Base-by-base conservation (phyloP, 2,329 filamentous ascomycete genomes). In the Aspergillus puulaauensis region DNA sequence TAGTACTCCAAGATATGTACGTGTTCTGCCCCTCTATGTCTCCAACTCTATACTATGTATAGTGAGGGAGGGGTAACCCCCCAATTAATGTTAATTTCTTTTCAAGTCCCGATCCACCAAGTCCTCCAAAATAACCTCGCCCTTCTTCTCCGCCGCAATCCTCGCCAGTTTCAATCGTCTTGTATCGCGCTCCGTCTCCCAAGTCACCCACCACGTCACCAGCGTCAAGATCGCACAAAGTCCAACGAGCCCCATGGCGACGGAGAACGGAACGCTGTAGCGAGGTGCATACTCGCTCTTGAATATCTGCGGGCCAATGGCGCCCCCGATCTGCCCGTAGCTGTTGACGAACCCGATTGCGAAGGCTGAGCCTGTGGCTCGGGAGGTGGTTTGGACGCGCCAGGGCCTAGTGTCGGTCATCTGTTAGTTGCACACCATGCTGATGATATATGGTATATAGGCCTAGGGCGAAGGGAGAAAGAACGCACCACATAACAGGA, bases 341-440 rank as follows among this genome's bases (percentile, higher is more conserved):
- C 75, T 79, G 60, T 81, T 81, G 51, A 80, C 78, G 53, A 82
- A 82, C 1, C 75, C 79, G 54, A 82, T 80, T 2, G 77, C 74
- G 63, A 82, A 82, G 1, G 80, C 80, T 0, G 80, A 80, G 0
- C 79, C 80, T 0, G 80, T 82, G 1, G 80, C 76, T 3, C 77
- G 62, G 45, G 69, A 72, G 0, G 75, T 81, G 2, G 78, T 80
- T 66, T 80, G 79, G 0, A 80, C 78, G 4, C 80, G 75, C 80
- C 80, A 82, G 11, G 80, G 79, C 52, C 52, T 45, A 9, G 9
- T 31, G 9, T 31, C 4, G 27, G 4, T 31, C 6, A 31, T 9
- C 9, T 31, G 27, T 31, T 11, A 31, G 27, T 3, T 31, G 9
- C 4, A 9, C 8, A 31, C 8, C 27, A 31, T 31, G 3, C 27